Percentiles rank a stretch among this genome's conserved stretches.
Conservation (phyloP, 1,284 basidiomycete genomes). For the Ceratobasidium sp. region DNA sequence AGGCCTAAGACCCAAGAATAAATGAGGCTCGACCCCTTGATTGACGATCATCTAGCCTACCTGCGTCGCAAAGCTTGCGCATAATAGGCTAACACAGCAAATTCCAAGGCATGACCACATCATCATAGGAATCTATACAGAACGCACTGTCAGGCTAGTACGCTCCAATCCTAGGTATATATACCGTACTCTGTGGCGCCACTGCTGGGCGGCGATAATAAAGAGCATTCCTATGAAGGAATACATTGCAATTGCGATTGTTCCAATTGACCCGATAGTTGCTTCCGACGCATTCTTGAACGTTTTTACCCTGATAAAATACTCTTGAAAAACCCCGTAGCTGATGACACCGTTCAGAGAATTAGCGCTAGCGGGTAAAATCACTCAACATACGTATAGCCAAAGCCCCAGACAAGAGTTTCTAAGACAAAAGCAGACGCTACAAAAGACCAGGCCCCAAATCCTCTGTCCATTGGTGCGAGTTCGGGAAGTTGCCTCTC, state of each 20-base stretch:
- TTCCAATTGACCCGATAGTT: slow-evolving; percentile 48
- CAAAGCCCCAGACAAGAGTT: slow-evolving; percentile 46
- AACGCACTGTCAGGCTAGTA: too few relatives aligned
- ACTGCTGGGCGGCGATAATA: slow-evolving; percentile 39
- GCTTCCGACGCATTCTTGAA: slow-evolving; percentile 45
- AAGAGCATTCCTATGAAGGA: slow-evolving; percentile 45
- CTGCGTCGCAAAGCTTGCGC: slow-evolving; percentile 48
- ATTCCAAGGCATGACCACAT: slow-evolving; percentile 46
- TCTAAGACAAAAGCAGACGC: slow-evolving; percentile 41
- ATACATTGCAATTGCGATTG: slow-evolving; percentile 45
- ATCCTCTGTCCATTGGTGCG: slow-evolving; percentile 40
- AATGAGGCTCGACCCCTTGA: background rate
- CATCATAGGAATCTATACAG: slow-evolving; percentile 29
- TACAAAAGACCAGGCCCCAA: slow-evolving; percentile 44
- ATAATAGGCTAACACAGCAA: slow-evolving; percentile 43
- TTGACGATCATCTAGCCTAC: background rate
- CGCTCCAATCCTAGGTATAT: background rate
- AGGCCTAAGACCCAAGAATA: slow-evolving; percentile 31
- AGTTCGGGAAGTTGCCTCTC: background rate
- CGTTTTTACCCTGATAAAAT: slow-evolving; percentile 51
- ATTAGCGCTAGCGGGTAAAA: background rate
- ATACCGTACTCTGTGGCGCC: slow-evolving; percentile 19
- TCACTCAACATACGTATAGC: slow-evolving; percentile 32
- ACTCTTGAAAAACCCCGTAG: slow-evolving; percentile 55
- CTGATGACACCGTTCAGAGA: slow-evolving; percentile 30